phyloP scores from a whole-genome alignment of 73 alveolate genomes.

The Paramecium sonneborni region DNA sequence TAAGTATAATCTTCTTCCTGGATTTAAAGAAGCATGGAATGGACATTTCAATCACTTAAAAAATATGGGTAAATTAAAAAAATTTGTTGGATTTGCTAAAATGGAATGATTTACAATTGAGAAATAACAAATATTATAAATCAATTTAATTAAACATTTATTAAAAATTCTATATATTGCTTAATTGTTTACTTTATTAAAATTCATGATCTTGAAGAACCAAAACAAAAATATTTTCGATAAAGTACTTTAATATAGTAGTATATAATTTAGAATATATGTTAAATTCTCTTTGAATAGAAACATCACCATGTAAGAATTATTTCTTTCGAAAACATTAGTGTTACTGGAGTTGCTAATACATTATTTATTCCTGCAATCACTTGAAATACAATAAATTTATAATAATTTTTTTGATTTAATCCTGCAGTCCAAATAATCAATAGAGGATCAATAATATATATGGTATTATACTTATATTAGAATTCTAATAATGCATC shows the following conservation, averaged over 20 bases:
- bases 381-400: background rate
- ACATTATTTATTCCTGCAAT: background rate
- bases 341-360: background rate
- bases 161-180: no score
- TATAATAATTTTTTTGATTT: background rate
- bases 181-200: no score
- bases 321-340: background rate
- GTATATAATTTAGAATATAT: no score
- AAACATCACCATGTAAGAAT: no score
- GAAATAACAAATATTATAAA: background rate
- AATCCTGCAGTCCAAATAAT: background rate
- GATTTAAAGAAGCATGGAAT: conserved; percentile 51
- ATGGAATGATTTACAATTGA: background rate
- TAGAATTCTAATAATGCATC: background rate
- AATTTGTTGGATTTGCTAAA: conserved; percentile 46
- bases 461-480: no score
- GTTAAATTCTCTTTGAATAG: no score
- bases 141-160: background rate
- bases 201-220: no score
- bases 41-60: conserved; percentile 49
- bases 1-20: background rate
- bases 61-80: background rate
- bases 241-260: no score
- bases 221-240: no score
- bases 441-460: background rate